phyloP scores from a whole-genome alignment of 257 asterid genomes.

The Solanum dulcamara region DNA sequence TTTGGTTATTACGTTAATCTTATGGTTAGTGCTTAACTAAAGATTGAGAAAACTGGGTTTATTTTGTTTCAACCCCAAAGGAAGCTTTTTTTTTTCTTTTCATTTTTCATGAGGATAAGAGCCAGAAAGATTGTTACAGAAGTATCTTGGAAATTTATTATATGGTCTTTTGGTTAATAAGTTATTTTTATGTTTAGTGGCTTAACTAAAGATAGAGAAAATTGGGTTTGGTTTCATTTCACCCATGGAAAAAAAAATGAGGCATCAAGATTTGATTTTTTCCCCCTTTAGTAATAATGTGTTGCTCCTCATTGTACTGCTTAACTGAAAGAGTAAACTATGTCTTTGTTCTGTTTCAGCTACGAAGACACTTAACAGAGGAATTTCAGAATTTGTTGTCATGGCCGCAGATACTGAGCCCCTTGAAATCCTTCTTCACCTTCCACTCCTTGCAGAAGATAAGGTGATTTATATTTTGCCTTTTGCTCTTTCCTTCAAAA shows the following conservation, averaged over 20 bases:
- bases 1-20: neutral
- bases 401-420: slow-evolving; percentile 97
- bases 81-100: neutral
- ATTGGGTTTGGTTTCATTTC: neutral
- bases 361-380: slow-evolving; percentile 85
- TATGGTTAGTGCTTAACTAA: neutral
- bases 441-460: slow-evolving; percentile 91
- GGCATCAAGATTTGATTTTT: neutral
- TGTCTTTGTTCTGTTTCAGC: slow-evolving; percentile 34
- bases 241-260: neutral
- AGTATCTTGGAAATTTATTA: neutral
- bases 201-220: neutral
- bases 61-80: neutral
- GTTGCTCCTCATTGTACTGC: neutral
- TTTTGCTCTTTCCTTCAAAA: neutral
- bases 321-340: neutral
- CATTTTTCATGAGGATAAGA: neutral
- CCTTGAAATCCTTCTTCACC: slow-evolving; percentile 87
- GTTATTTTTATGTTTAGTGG: neutral
- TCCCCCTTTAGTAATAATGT: neutral
- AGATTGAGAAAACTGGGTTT: neutral
- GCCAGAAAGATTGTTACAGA: neutral
- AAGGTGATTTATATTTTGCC: slow-evolving; percentile 33
- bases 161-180: neutral
- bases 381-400: slow-evolving; percentile 83